These are phyloP conservation scores for Exutisphaerella laricina DNA, from an alignment of 2,329 filamentous ascomycete genomes.

Conservation along the genomic window DNA sequence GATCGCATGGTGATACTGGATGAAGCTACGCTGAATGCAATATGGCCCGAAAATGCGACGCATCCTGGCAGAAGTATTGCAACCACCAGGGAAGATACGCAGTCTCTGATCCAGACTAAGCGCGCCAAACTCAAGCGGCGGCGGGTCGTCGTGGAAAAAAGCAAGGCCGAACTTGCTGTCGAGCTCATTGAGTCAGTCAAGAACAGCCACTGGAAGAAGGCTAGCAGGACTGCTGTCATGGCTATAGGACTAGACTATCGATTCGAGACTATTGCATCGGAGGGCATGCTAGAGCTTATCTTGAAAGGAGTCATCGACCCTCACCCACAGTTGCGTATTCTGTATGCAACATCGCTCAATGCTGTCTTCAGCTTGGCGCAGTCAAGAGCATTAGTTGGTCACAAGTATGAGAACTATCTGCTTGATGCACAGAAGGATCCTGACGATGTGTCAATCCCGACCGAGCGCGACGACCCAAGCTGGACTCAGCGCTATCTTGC, in stretches of 20 bases:
- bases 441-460: slow-evolving; percentile 68
- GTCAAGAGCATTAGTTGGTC: slow-evolving; percentile 75
- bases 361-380: slow-evolving; percentile 77
- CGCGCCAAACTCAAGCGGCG: slow-evolving; percentile 70
- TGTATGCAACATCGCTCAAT: slow-evolving; percentile 76
- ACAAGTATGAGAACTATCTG: slow-evolving; percentile 83
- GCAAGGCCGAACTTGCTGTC: slow-evolving; percentile 72
- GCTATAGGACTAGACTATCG: slow-evolving; percentile 84
- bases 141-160: slow-evolving; percentile 69
- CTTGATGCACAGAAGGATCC: slow-evolving; percentile 71
- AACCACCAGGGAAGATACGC: slow-evolving; percentile 50
- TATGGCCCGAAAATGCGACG: slow-evolving; percentile 53
- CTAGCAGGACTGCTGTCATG: slow-evolving; percentile 81
- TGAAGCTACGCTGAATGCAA: slow-evolving; percentile 60
- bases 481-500: slow-evolving; percentile 77
- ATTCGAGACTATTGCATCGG: slow-evolving; percentile 81
- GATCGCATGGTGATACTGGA: slow-evolving; percentile 83
- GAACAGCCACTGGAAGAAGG: slow-evolving; percentile 93
- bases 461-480: slow-evolving; percentile 65
- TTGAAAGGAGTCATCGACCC: slow-evolving; percentile 79
- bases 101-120: slow-evolving; percentile 57
- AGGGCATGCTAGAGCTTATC: slow-evolving; percentile 76
- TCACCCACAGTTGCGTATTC: slow-evolving; percentile 75
- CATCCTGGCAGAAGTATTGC: slow-evolving; percentile 32
- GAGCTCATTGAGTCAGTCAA: slow-evolving; percentile 74